Base-by-base conservation (phyloP, 2,329 filamentous ascomycete species). In the Fusarium sublunatum region DNA sequence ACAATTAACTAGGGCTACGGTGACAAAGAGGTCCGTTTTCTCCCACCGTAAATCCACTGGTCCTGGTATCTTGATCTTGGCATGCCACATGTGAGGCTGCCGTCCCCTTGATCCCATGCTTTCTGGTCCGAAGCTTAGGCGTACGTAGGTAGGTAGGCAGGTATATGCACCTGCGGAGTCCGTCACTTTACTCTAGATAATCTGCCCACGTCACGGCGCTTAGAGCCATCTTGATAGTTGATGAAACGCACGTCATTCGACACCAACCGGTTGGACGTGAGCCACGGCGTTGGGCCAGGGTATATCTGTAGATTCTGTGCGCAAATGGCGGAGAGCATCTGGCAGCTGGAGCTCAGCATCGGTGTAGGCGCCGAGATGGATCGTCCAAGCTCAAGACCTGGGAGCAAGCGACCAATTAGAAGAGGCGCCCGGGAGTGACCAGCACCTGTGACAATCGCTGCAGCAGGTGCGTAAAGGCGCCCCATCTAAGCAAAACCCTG, bases 221-320 rank as follows among this genome's bases (percentile, higher is more conserved):
- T 70, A 70, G 45, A 46, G 43, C 50, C 52, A 58, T 44, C 51
- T 56, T 56, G 53, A 46, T 50, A 52, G 45, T 58, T 41, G 44
- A 47, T 29, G 46, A 55, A 41, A 58, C 58, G 51, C 57, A 69
- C 62, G 64, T 67, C 67, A 70, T 64, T 71, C 64, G 65, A 68
- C 64, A 46, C 68, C 68, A 58, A 43, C 29, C 51, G 63, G 54
- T 52, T 64, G 67, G 68, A 46, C 38, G 42, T 49, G 42, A 50
- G 50, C 53, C 64, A 66, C 47, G 53, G 53, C 46, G 61, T 36
- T 54, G 26, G 47, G 38, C 43, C 39, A 49, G 54, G 57, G 61
- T 55, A 35, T 56, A 31, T 29, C 11, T 43, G 40, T 36, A 24
- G 35, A 61, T 57, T 47, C 42, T 35, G 32, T 49, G 45, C 52